Evolutionary conservation across 768 basidiomycete species (phyloP), one percentile per base, ranked within the genome.

Genomic region (Asterophora lycoperdoides): DNA sequence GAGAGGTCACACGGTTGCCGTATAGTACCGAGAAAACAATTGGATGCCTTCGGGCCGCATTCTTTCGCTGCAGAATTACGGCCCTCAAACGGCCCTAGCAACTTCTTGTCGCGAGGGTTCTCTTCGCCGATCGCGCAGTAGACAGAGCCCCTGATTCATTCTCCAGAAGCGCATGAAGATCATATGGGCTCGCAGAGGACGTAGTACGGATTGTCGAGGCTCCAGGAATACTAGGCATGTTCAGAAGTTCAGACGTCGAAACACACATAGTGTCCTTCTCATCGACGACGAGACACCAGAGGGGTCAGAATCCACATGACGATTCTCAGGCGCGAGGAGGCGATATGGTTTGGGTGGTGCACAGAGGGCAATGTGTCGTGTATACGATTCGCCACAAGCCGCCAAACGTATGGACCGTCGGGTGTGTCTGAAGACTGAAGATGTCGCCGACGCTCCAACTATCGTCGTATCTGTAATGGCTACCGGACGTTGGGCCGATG

Each of bases 161-260:
- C 13, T 50, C 23, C 14, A 46, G 49, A 5, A 49, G 54, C 26
- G 34, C 48, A 36, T 40, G 53, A 36, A 62, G 53, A 19, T 38
- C 64, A 36, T 69, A 67, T 45, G 67, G 67, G 32, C 46, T 51
- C 14, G 43, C 52, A 10, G 64, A 68, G 30, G 68, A 69, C 44
- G 56, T 56, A 0, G 66, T 77, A 8, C 53, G 55, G 14, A 67
- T 73, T 44, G 60, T 76, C 17, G 64, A 71, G 41, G 29, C 29
- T 29, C n/a, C n/a, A n/a, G 29, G 29, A 29, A 29, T 29, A n/a
- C n/a, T n/a, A n/a, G n/a, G n/a, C n/a, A n/a, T n/a, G n/a, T n/a
- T n/a, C n/a, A n/a, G n/a, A 18, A 76, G 73, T 67, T 66, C 54
- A 33, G 61, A 76, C 23, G 68, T 72, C 49, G 64, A 68, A 41